Conservation (phyloP, 345 rosid genomes). For the Sonneratia caseolaris region DNA sequence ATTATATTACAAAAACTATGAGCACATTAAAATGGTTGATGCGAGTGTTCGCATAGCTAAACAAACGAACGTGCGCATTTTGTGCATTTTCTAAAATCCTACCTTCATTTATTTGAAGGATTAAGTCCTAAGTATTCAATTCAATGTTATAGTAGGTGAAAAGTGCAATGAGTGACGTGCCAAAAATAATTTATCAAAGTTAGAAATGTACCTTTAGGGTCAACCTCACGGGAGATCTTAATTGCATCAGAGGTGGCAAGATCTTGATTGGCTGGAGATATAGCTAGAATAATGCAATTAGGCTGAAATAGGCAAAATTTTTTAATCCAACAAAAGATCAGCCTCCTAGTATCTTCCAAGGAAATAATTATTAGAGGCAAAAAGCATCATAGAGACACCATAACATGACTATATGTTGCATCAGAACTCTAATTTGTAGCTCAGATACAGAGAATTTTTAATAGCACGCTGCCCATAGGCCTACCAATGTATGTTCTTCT, state of each 20-base stretch:
- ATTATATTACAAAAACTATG: not conserved
- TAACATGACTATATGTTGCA: not conserved
- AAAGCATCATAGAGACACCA: not conserved
- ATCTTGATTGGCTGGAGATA: slow-evolving; percentile 99
- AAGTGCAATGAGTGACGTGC: not conserved
- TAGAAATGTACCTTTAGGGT: slow-evolving; percentile 63
- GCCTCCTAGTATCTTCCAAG: not conserved
- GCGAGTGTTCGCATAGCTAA: not conserved
- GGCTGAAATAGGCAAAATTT: slow-evolving; percentile 49
- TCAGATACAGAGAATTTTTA: not conserved
- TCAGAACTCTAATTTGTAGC: not conserved
- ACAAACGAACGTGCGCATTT: too few species aligned
- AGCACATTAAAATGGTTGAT: not conserved
- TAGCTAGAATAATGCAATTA: slow-evolving; percentile 83
- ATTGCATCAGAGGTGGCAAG: slow-evolving; percentile 98
- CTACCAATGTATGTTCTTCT: not conserved
- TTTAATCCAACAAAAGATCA: not conserved
- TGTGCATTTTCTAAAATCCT: too few species aligned
- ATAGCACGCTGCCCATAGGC: not conserved
- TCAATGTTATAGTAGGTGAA: not conserved
- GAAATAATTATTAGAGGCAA: not conserved
- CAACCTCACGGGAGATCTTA: slow-evolving; percentile 93
- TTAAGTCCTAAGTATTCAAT: not conserved
- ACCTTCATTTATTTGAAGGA: too few species aligned
- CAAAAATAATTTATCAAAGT: not conserved